Evolutionary conservation across 2,329 filamentous ascomycete species (phyloP).

Genomic region (Epichloe glyceriae): DNA sequence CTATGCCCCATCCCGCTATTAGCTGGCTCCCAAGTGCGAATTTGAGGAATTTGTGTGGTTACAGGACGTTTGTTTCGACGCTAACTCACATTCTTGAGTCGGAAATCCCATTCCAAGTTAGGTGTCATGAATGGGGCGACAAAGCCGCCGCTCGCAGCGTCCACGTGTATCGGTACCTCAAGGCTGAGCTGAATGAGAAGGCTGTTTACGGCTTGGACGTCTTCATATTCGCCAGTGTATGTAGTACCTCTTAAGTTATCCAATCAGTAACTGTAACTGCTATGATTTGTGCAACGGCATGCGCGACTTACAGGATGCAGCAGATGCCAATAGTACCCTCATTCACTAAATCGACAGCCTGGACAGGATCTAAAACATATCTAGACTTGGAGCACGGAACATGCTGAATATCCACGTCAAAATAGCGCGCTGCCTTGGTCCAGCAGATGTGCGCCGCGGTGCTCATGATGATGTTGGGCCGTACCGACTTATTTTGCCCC

Average conservation of each 20-base stretch:
- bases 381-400: conserved; percentile 50
- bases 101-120: conserved; percentile 81
- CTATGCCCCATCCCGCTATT: conserved; percentile 2
- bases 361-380: conserved; percentile 49
- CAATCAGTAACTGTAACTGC: too few species aligned
- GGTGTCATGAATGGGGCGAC: conserved; percentile 85
- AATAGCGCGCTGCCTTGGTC: conserved; percentile 85
- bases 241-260: conserved; percentile 50
- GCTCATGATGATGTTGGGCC: conserved; percentile 91
- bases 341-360: conserved; percentile 33
- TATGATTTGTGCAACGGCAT: too few species aligned
- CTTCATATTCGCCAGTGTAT: conserved; percentile 93
- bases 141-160: conserved; percentile 84
- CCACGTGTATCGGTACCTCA: conserved; percentile 82
- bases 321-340: conserved; percentile 1
- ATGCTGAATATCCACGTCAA: conserved; percentile 84
- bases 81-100: conserved; percentile 46
- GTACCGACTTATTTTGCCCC: conserved; percentile 10
- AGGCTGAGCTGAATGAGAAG: conserved; percentile 61
- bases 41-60: too few species aligned
- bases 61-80: too few species aligned
- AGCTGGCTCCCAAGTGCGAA: too few species aligned
- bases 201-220: conserved; percentile 84
- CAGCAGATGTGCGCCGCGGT: conserved; percentile 94
- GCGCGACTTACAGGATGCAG: too few species aligned